A percentile compares a stretch with the other conserved stretches of the same genome.
phyloP scores from a whole-genome alignment of 768 basidiomycete species.

The Collybiopsis confluens region DNA sequence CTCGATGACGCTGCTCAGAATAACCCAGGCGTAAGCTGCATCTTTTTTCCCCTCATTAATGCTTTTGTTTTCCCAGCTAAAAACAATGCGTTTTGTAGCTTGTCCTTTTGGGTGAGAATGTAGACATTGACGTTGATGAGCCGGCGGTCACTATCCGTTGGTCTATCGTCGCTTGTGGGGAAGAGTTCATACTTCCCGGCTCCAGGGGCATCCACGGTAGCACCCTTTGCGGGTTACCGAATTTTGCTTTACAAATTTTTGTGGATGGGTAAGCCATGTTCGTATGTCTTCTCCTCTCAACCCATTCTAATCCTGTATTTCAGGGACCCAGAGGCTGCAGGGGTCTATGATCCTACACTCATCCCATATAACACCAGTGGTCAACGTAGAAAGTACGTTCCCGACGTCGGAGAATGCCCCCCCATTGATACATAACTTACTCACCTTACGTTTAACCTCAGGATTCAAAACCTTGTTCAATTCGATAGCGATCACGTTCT shows the following conservation, averaged over 20 bases:
- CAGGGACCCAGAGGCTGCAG: conserved; percentile 32
- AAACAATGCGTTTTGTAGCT: conserved; percentile 42
- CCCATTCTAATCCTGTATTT: background rate
- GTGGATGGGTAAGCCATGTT: conserved; percentile 41
- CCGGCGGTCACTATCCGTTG: conserved; percentile 53
- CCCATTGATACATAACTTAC: background rate
- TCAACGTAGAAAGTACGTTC: conserved; percentile 35
- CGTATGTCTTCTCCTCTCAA: background rate
- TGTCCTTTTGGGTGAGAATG: conserved; percentile 51
- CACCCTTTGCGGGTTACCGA: conserved; percentile 41
- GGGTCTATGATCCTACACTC: conserved; percentile 41
- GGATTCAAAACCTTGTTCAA: conserved; percentile 51
- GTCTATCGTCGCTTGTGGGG: conserved; percentile 52
- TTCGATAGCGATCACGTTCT: conserved; percentile 55
- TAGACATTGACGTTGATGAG: conserved; percentile 57
- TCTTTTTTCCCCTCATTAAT: background rate
- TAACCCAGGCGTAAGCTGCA: conserved; percentile 38
- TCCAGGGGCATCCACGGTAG: conserved; percentile 45
- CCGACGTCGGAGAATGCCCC: background rate
- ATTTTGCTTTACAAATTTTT: conserved; percentile 36
- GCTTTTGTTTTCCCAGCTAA: conserved; percentile 8
- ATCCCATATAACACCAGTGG: conserved; percentile 41
- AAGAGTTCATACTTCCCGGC: conserved; percentile 36
- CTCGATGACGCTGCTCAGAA: conserved; percentile 36
- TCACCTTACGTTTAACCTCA: too few relatives aligned